Conservation (phyloP, 1,284 basidiomycete species). For the Retiboletus flavoniger region DNA sequence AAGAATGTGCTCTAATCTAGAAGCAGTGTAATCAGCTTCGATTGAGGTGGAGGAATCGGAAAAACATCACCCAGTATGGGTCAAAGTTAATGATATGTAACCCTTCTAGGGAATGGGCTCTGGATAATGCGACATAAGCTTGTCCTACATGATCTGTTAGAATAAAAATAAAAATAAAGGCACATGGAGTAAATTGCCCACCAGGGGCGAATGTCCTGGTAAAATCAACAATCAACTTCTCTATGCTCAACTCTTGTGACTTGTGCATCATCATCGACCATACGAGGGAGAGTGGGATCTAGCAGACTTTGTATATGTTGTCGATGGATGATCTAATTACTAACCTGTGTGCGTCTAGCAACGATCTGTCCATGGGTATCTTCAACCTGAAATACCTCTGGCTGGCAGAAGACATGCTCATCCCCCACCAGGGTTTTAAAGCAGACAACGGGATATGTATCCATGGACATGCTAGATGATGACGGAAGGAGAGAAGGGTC, state of each 20-base stretch:
- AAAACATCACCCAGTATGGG: neutral
- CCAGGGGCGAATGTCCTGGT: neutral
- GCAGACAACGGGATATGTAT: neutral
- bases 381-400: neutral
- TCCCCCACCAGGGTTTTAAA: neutral
- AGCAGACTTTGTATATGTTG: neutral
- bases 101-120: neutral
- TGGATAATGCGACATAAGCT: neutral
- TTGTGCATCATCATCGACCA: slow-evolving; percentile 2
- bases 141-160: neutral
- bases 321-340: neutral
- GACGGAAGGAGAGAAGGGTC: neutral
- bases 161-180: neutral
- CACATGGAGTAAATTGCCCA: neutral
- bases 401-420: neutral
- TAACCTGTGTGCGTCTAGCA: neutral
- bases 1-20: neutral
- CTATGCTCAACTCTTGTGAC: neutral
- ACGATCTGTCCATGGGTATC: neutral
- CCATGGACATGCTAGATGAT: neutral
- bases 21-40: neutral
- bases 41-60: neutral
- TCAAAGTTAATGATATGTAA: neutral
- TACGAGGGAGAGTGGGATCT: neutral
- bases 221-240: neutral